A percentile compares a stretch with the other conserved stretches of the same genome.
Conservation (phyloP, 1,284 basidiomycete species). For the Sporisorium sorghi region DNA sequence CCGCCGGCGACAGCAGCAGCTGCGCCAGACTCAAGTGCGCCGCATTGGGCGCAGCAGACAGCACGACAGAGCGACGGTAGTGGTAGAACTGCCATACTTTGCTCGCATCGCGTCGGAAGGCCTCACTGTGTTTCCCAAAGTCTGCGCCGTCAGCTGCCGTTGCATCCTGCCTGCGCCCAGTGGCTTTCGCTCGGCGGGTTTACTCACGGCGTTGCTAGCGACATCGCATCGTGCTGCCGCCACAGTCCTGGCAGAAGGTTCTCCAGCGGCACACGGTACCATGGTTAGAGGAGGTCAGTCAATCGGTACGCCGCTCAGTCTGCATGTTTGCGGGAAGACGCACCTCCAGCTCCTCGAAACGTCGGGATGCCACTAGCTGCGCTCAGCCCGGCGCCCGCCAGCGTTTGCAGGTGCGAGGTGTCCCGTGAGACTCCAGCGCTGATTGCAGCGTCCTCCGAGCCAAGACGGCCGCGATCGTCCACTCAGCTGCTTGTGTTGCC, state of each 20-base stretch:
- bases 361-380: constrained; percentile 74
- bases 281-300: no score
- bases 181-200: not conserved
- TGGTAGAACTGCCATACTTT: constrained; percentile 78
- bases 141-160: not conserved
- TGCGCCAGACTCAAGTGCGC: constrained; percentile 74
- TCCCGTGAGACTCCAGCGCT: no score
- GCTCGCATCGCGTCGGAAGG: constrained; percentile 74
- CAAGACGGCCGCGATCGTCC: no score
- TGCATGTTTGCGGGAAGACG: not conserved
- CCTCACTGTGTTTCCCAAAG: constrained; percentile 69
- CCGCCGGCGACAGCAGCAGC: constrained; percentile 68
- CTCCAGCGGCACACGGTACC: no score
- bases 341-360: constrained; percentile 74
- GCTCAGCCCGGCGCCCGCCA: constrained; percentile 77
- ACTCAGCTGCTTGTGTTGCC: not conserved
- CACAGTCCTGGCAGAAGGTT: no score
- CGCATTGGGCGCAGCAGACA: constrained; percentile 73
- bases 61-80: constrained; percentile 73
- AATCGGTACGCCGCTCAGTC: no score
- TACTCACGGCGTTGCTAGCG: constrained; percentile 73
- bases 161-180: not conserved
- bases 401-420: constrained; percentile 9
- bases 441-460: no score
- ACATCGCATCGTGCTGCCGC: constrained; percentile 75